Percentiles rank a stretch among this genome's conserved stretches.
Conservation (phyloP, 2,329 filamentous ascomycete genomes). For the Stachybotrys chartarum region DNA sequence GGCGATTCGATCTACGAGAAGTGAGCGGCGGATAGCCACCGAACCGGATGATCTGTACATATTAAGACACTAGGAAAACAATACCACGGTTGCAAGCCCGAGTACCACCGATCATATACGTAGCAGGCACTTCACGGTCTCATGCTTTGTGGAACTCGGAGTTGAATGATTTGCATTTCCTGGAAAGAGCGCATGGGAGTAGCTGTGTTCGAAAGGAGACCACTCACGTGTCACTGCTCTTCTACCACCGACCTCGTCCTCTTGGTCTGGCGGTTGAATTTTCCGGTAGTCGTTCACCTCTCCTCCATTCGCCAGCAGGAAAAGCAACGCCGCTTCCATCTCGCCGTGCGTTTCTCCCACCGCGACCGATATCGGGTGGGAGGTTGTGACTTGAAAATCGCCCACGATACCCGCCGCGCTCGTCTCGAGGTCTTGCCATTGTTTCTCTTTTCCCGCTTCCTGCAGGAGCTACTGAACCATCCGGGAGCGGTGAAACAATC, state of each 20-base stretch:
- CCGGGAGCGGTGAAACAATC: slow-evolving; percentile 65
- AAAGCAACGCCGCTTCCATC: slow-evolving; percentile 27
- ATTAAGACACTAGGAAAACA: slow-evolving; percentile 13
- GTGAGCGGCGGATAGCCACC: slow-evolving; percentile 31
- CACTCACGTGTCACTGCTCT: not conserved
- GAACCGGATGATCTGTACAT: slow-evolving; percentile 30
- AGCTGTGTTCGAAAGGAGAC: not conserved
- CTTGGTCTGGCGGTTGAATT: slow-evolving; percentile 25
- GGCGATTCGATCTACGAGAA: slow-evolving; percentile 80
- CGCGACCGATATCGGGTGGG: slow-evolving; percentile 23
- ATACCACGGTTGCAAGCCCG: not conserved
- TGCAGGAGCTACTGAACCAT: slow-evolving; percentile 67
- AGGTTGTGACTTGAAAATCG: slow-evolving; percentile 16
- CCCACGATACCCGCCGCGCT: slow-evolving; percentile 15
- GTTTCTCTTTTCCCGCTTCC: slow-evolving; percentile 26
- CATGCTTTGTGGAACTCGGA: too few species aligned
- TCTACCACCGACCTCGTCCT: slow-evolving; percentile 21
- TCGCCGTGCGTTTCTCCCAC: slow-evolving; percentile 30
- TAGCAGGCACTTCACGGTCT: not conserved
- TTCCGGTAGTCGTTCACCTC: slow-evolving; percentile 56
- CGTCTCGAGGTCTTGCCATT: slow-evolving; percentile 9
- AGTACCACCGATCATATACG: not conserved
- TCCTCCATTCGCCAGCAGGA: slow-evolving; percentile 56
- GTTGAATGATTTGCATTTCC: too few species aligned
- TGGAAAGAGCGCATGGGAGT: not conserved